A percentile compares a stretch with the other conserved stretches of the same genome.
phyloP scores from a whole-genome alignment of 805 yeast species.

The Saturnispora diversa region DNA sequence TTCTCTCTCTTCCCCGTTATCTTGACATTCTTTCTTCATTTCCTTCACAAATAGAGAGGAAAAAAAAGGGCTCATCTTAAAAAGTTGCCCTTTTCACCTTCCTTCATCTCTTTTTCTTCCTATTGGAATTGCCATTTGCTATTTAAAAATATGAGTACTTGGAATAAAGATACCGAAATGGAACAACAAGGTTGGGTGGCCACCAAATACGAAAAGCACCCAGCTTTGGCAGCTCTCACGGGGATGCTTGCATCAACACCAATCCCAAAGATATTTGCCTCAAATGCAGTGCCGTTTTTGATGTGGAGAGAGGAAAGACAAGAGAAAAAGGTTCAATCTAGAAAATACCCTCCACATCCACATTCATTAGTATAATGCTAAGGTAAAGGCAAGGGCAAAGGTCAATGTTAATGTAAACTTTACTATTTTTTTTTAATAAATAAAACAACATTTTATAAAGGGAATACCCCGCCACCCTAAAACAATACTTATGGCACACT shows the following conservation, averaged over 20 bases:
- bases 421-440: too few species aligned
- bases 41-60: too few species aligned
- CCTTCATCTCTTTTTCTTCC: neutral
- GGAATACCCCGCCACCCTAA: too few species aligned
- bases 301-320: slow-evolving; percentile 38
- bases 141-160: slow-evolving; percentile 14
- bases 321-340: slow-evolving; percentile 19
- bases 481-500: slow-evolving; percentile 58
- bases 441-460: too few species aligned
- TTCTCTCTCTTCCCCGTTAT: neutral
- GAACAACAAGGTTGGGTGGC: slow-evolving; percentile 46
- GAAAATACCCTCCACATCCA: slow-evolving; percentile 8
- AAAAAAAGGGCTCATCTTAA: neutral
- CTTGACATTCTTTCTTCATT: neutral
- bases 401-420: slow-evolving; percentile 1
- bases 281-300: slow-evolving; percentile 53
- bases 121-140: neutral
- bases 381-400: neutral
- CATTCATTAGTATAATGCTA: neutral
- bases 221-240: slow-evolving; percentile 51
- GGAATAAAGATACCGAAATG: slow-evolving; percentile 29
- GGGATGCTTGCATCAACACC: slow-evolving; percentile 55
- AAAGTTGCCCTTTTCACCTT: neutral
- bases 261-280: slow-evolving; percentile 46
- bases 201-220: slow-evolving; percentile 37